Base-by-base conservation (phyloP, 2,329 filamentous ascomycete genomes). In the Proliferodiscus dingleyae region DNA sequence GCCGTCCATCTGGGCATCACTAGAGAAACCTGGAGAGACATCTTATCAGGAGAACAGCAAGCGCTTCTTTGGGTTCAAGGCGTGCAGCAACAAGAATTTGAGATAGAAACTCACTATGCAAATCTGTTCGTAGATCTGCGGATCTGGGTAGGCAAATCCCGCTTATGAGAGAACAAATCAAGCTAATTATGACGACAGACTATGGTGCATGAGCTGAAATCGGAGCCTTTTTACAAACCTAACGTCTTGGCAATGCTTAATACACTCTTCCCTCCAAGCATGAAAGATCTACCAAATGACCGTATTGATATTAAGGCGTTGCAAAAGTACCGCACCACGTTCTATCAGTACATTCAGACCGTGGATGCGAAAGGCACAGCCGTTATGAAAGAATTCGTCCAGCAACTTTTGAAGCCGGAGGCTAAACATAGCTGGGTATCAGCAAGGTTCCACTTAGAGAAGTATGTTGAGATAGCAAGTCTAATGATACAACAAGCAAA, bases 211-310 rank as follows among this genome's bases (percentile, higher is more conserved):
- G 50, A 59, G 22, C 50, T 61, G 2, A 42, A 53, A 44, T 38
- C 37, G 2, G 18, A 37, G 22, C 41, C 33, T 1, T 60, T 57
- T 15, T 49, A 56, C 19, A 59, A 54, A 34, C 48, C 43, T 3
- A 57, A 54, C 21, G 43, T 55, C 6, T 29, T 61, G 9, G 59
- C 59, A 5, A 57, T 61, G 56, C 49, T 63, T 4, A 63, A 63
- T 30, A 61, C 60, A 1, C 41, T 63, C 2, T 63, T 60, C 19
- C 59, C 59, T 28, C 59, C 60, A 13, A 49, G 38, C 8, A 37
- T 56, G 18, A 48, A 43, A 21, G 51, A 59, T 22, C 38, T 59
- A 4, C 55, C 57, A 2, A 58, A 56, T 22, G 41, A 53, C 22
- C 43, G 39, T 11, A 47, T 61, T 15, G 43, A 47, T 19, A 41